Evolutionary conservation across 805 yeast genomes (phyloP).

Genomic region (Ogataea neopini): DNA sequence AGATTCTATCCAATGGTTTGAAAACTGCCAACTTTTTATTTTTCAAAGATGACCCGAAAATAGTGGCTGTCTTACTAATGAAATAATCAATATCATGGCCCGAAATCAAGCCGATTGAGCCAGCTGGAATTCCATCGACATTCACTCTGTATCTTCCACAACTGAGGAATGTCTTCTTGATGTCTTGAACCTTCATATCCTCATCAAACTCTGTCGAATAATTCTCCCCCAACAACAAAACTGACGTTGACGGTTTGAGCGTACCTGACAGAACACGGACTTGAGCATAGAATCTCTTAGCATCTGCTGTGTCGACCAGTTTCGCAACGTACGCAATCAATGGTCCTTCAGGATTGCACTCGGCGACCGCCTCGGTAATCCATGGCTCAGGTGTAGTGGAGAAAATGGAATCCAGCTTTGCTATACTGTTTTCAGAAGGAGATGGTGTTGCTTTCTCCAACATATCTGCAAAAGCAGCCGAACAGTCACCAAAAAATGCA

Average conservation of each 20-base stretch:
- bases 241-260: slow-evolving; percentile 45
- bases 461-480: slow-evolving; percentile 54
- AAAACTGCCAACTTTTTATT: slow-evolving; percentile 34
- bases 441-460: slow-evolving; percentile 37
- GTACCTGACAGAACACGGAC: slow-evolving; percentile 66
- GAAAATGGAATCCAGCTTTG: slow-evolving; percentile 28
- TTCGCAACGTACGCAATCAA: slow-evolving; percentile 58
- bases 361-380: slow-evolving; percentile 22
- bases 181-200: slow-evolving; percentile 45
- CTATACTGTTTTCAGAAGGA: slow-evolving; percentile 38
- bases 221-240: slow-evolving; percentile 59
- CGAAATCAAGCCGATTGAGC: slow-evolving; percentile 65
- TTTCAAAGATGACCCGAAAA: slow-evolving; percentile 38
- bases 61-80: slow-evolving; percentile 61
- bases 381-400: slow-evolving; percentile 28
- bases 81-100: slow-evolving; percentile 56
- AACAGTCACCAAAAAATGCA: slow-evolving; percentile 51
- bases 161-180: slow-evolving; percentile 51
- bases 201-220: slow-evolving; percentile 51
- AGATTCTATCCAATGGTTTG: slow-evolving; percentile 44
- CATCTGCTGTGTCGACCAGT: slow-evolving; percentile 56
- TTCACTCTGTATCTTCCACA: slow-evolving; percentile 71
- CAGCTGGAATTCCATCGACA: slow-evolving; percentile 55
- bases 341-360: slow-evolving; percentile 43
- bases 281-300: slow-evolving; percentile 52